Evolutionary conservation across 805 yeast genomes (phyloP).

Genomic region (Candida glaebosa): DNA sequence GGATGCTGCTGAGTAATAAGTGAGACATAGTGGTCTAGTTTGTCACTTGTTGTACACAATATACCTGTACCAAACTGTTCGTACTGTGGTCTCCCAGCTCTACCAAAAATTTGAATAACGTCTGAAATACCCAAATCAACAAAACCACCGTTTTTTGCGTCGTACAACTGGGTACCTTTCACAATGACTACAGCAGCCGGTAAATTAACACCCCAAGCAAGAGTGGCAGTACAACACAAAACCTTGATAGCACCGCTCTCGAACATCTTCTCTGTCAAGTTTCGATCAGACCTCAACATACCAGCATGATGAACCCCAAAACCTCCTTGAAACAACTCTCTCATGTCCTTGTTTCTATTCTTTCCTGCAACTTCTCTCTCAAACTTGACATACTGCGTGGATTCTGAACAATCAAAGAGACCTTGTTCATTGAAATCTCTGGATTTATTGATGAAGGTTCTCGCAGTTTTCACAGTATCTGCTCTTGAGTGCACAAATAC

Average conservation of each 20-base stretch:
- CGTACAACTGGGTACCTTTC: conserved; percentile 95
- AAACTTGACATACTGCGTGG: conserved; percentile 41
- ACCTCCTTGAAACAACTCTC: conserved; percentile 76
- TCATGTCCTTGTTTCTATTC: conserved; percentile 72
- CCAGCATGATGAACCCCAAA: conserved; percentile 98
- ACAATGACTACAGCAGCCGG: conserved; percentile 98
- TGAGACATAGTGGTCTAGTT: conserved; percentile 83
- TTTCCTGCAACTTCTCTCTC: conserved; percentile 63
- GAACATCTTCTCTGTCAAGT: conserved; percentile 84
- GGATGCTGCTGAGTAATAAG: conserved; percentile 93
- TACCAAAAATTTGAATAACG: conserved; percentile 96
- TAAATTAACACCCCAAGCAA: conserved; percentile 99
- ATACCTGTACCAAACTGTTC: conserved; percentile 92
- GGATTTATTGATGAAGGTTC: conserved; percentile 67
- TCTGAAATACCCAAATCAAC: conserved; percentile 93
- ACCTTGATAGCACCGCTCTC: conserved; percentile 82
- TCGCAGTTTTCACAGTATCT: conserved; percentile 84
- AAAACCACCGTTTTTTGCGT: conserved; percentile 91
- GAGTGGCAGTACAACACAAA: conserved; percentile 91
- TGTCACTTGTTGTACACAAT: conserved; percentile 77
- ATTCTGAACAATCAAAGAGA: conserved; percentile 54
- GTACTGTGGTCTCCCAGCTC: conserved; percentile 99
- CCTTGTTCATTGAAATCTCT: conserved; percentile 53
- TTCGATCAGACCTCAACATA: conserved; percentile 86
- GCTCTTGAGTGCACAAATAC: conserved; percentile 94